phyloP scores from a whole-genome alignment of 2,329 filamentous ascomycete species.

The Fusarium clavum region DNA sequence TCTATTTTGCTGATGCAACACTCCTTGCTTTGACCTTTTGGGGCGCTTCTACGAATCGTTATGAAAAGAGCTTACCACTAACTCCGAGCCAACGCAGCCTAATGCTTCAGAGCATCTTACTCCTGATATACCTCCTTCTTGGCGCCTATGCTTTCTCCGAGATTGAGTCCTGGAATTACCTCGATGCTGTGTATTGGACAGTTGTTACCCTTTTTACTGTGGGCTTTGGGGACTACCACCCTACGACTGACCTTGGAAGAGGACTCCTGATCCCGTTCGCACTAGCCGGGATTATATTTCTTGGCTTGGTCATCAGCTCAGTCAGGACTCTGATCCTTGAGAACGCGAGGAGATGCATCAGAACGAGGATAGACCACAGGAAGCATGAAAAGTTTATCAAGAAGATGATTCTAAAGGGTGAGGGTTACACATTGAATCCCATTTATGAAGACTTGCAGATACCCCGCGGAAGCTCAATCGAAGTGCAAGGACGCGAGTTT shows the following conservation, averaged over 20 bases:
- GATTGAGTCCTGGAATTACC: neutral
- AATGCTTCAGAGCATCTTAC: neutral
- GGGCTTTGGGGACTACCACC: neutral
- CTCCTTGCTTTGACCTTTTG: neutral
- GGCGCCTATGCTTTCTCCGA: neutral
- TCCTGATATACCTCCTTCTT: neutral
- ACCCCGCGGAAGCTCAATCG: neutral
- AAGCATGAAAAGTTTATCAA: neutral
- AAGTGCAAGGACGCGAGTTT: neutral
- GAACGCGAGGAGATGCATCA: neutral
- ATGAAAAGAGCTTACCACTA: neutral
- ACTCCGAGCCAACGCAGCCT: neutral
- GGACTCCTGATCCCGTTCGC: neutral
- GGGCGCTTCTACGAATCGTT: neutral
- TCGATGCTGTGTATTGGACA: conserved; percentile 1
- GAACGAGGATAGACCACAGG: neutral
- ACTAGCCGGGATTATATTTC: neutral
- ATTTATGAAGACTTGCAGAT: neutral
- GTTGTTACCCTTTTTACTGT: conserved; percentile 4
- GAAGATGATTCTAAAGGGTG: neutral
- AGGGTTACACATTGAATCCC: neutral
- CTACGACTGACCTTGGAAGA: neutral
- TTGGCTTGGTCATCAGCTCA: conserved; percentile 3
- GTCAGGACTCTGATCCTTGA: neutral
- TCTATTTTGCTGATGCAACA: neutral